Base-by-base conservation (phyloP, 345 rosid species). In the Acer saccharum region DNA sequence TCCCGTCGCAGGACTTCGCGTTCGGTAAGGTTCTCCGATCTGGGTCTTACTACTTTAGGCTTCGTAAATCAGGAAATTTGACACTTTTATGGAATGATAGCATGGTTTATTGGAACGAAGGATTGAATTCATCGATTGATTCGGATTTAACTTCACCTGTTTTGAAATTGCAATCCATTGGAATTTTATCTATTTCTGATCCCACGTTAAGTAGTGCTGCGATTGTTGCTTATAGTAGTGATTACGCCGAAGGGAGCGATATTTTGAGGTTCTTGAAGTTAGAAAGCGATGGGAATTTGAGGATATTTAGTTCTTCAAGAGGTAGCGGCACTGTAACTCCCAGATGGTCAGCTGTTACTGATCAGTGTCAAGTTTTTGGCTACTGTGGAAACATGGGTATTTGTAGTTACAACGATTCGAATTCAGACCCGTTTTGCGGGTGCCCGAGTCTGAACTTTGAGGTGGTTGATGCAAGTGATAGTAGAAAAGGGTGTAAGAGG, bases 381-480 rank as follows among this genome's bases (percentile, higher is more conserved):
- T 90, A 77, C 74, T 90, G 97, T 82, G 97, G 94, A 10, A 81
- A 84, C 73, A 67, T 87, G 82, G 94, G 93, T 73, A 82, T 90
- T 71, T 92, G 93, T 78, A 86, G 88, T 41, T 89, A 90, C 50
- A 81, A 76, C 6, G 88, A 83, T 65, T 58, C 81, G 1, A 69
- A 69, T 69, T 85, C 91, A 0, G 71, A 70, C 35, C 89, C 97
- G 0, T 44, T 76, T 75, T 90, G 97, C 27, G 86, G 82, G 10
- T 92, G 94, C 68, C 97, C 97, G 0, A 88, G 92, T 6, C 65
- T 77, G 81, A 92, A 92, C 79, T 92, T 92, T 78, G 90, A 84
- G 79, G 83, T 82, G 10, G 54, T 86, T 44, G 90, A 90, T 79
- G 82, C 23, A 35, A 84, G 78, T 48, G 90, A 86, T 80, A 55